Evolutionary conservation across 495 filamentous ascomycete genomes (phyloP).

Genomic region (Neurospora tetrasperma): DNA sequence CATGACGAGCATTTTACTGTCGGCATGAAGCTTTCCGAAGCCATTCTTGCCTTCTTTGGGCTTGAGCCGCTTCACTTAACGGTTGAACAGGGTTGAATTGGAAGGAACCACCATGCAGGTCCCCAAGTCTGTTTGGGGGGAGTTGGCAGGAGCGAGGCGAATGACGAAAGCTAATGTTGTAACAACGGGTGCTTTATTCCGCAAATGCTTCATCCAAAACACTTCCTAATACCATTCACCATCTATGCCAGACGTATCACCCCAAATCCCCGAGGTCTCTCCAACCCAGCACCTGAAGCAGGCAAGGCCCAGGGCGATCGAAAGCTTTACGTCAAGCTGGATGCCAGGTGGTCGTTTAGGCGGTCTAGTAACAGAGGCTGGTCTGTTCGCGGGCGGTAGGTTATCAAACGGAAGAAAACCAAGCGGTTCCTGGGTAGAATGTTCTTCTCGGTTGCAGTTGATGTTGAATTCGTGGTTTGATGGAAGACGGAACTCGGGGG

Average conservation of each 20-base stretch:
- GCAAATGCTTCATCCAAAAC: background rate
- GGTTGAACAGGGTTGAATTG: constrained; percentile 1
- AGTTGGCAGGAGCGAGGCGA: background rate
- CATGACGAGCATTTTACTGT: constrained; percentile 95
- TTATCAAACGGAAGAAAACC: background rate
- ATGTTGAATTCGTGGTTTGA: background rate
- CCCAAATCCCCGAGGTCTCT: background rate
- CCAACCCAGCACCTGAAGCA: background rate
- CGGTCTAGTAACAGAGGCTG: background rate
- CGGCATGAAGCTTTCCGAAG: constrained; percentile 64
- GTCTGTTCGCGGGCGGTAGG: background rate
- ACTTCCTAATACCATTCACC: background rate
- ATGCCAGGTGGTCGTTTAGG: background rate
- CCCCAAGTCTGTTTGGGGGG: background rate
- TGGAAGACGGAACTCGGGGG: background rate
- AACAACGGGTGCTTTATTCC: background rate
- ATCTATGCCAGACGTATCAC: background rate
- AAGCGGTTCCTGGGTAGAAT: background rate
- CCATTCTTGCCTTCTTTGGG: constrained; percentile 34
- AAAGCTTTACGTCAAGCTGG: background rate
- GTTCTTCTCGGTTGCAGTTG: background rate
- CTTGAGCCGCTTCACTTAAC: constrained; percentile 7
- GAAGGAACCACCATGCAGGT: constrained; percentile 1
- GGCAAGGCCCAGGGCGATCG: background rate
- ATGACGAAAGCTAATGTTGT: background rate